Evolutionary conservation across 345 rosid genomes (phyloP).

Genomic region (Litchi chinensis): DNA sequence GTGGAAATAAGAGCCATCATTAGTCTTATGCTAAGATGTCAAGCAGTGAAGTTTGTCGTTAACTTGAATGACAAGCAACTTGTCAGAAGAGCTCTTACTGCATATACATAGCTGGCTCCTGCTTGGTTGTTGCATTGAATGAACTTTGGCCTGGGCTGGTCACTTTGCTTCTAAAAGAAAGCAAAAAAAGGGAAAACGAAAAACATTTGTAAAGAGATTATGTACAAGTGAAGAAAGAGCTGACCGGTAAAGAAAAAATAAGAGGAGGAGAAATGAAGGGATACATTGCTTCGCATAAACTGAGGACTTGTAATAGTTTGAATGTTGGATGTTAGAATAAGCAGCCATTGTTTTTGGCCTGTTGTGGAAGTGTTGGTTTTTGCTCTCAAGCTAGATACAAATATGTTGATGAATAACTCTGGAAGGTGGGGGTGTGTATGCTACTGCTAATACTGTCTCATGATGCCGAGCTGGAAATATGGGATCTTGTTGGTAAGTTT

Average conservation of each 20-base stretch:
- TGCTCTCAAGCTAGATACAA: neutral
- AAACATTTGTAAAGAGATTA: neutral
- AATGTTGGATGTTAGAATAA: neutral
- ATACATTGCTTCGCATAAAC: neutral
- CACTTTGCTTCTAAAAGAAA: neutral
- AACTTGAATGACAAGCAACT: neutral
- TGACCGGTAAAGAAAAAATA: neutral
- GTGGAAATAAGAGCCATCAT: neutral
- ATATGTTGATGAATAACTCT: neutral
- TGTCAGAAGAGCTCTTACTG: neutral
- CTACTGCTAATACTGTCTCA: neutral
- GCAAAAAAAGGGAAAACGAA: neutral
- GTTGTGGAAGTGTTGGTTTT: neutral
- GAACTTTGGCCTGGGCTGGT: constrained; percentile 2
- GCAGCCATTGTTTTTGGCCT: neutral
- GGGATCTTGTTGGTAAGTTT: neutral
- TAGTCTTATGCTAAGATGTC: constrained; percentile 5
- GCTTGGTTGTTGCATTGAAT: constrained; percentile 14
- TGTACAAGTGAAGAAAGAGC: neutral
- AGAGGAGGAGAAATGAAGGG: neutral
- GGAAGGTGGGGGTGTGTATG: neutral
- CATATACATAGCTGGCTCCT: neutral
- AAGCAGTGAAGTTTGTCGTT: neutral
- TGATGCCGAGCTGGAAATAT: neutral
- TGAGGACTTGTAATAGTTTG: neutral